phyloP scores from a whole-genome alignment of 805 yeast genomes.

The Saccharomycopsis schoenii region DNA sequence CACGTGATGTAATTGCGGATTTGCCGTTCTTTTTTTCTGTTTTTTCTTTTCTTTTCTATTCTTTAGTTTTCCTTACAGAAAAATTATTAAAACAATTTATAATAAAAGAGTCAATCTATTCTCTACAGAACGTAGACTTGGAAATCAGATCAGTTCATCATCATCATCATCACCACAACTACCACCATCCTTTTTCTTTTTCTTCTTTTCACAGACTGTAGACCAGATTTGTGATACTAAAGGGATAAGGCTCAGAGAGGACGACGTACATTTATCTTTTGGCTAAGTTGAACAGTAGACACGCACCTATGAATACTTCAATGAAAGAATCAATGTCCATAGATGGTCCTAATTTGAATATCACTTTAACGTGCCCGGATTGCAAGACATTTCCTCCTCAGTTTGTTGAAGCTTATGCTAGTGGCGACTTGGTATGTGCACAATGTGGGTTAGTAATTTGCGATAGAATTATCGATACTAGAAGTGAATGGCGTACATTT shows the following conservation, averaged over 20 bases:
- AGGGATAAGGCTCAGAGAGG: not conserved
- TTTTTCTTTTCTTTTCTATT: too few species aligned
- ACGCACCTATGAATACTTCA: not conserved
- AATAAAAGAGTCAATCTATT: not conserved
- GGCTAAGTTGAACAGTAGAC: not conserved
- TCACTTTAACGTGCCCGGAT: conserved; percentile 88
- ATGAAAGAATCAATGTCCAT: not conserved
- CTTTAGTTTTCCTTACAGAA: not conserved
- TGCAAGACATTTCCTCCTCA: conserved; percentile 95
- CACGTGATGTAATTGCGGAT: not conserved
- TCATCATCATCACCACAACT: not conserved
- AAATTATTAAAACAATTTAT: not conserved
- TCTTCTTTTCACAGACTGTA: not conserved
- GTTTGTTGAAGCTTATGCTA: conserved; percentile 86
- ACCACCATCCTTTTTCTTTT: not conserved
- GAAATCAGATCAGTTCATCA: not conserved
- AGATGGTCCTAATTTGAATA: conserved; percentile 75
- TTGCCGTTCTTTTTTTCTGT: not conserved
- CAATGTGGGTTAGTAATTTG: conserved; percentile 90
- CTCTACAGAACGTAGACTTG: not conserved
- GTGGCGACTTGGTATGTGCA: conserved; percentile 98
- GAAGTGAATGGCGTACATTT: conserved; percentile 98
- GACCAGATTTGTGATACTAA: not conserved
- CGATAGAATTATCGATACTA: conserved; percentile 84
- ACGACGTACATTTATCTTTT: not conserved